Evolutionary conservation across 2,329 filamentous ascomycete species (phyloP), one percentile per base, ranked within the genome.

Genomic region (Neospermospora avenae): DNA sequence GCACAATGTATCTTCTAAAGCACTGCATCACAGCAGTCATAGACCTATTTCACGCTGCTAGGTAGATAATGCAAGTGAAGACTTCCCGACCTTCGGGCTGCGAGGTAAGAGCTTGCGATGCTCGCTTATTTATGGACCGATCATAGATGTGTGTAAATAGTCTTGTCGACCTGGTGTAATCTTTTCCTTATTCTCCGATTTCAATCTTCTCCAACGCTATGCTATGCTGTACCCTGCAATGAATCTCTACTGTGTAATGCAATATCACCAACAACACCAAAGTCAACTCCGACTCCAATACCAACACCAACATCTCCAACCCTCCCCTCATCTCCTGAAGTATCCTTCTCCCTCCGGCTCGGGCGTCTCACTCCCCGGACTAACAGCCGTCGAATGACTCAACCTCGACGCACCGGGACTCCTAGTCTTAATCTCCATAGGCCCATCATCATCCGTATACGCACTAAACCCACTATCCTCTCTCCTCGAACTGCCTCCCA

Each of bases 381-480:
- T 65, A 3, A 56, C 41, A 45, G 57, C 45, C 46, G 48, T 56
- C 14, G 59, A n/a, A 11, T 18, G 39, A n/a, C n/a, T 54, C 20
- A 59, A 13, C 42, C 37, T 63, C 42, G 59, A 59, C 6, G 24
- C 42, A 31, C 54, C 57, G 44, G 57, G 28, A 18, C n/a, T 8
- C n/a, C 39, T 42, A 42, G n/a, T 10, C 20, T 61, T 55, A 11
- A 61, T 64, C 57, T 57, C 60, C 53, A 53, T 57, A 41, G 37
- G 59, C 1, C 62, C 59, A 57, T 64, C 59, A 57, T 63, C 65
- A 48, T 64, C 61, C 28, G 48, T 63, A 55, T 63, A 66, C 16
- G 35, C 37, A 28, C 52, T 54, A n/a, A 45, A 51, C 31, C 49
- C 34, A 24, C 52, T 52, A 24, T 53, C 39, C 24, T 60, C 58